phyloP scores from a whole-genome alignment of 2,329 filamentous ascomycete genomes.

The Tolypocladium inflatum region DNA sequence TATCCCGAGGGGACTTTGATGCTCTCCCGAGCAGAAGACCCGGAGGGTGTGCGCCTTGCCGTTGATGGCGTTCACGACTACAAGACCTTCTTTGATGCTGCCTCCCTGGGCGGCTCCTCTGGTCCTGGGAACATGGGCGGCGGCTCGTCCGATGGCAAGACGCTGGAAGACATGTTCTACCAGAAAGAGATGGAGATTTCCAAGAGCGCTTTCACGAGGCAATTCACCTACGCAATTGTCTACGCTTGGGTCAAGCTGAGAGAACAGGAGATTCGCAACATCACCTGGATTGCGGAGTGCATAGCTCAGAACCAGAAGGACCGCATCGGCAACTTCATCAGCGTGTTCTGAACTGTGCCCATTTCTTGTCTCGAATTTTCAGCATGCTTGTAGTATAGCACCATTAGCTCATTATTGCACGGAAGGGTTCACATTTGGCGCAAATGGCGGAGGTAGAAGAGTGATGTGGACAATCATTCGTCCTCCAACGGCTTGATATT shows the following conservation, averaged over 20 bases:
- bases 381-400: conserved; percentile 35
- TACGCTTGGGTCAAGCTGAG: conserved; percentile 97
- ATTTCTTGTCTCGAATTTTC: conserved; percentile 11
- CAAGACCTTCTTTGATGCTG: conserved; percentile 91
- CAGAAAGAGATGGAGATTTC: conserved; percentile 99
- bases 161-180: conserved; percentile 95
- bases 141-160: conserved; percentile 71
- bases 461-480: conserved; percentile 10
- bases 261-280: conserved; percentile 99
- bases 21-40: conserved; percentile 88
- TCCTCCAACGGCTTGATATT: conserved; percentile 28
- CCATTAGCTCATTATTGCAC: conserved; percentile 26
- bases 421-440: conserved; percentile 21
- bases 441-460: conserved; percentile 14
- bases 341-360: conserved; percentile 62
- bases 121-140: conserved; percentile 80
- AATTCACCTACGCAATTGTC: conserved; percentile 90
- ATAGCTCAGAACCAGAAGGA: conserved; percentile 99
- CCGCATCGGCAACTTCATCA: conserved; percentile 97
- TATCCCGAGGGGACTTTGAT: conserved; percentile 93
- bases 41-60: conserved; percentile 85
- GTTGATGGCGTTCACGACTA: conserved; percentile 92
- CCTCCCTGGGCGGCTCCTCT: conserved; percentile 62
- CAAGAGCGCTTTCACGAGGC: conserved; percentile 87
- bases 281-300: conserved; percentile 98